phyloP scores from a whole-genome alignment of 2,329 filamentous ascomycete genomes.

The Neopestalotiopsis sp. region DNA sequence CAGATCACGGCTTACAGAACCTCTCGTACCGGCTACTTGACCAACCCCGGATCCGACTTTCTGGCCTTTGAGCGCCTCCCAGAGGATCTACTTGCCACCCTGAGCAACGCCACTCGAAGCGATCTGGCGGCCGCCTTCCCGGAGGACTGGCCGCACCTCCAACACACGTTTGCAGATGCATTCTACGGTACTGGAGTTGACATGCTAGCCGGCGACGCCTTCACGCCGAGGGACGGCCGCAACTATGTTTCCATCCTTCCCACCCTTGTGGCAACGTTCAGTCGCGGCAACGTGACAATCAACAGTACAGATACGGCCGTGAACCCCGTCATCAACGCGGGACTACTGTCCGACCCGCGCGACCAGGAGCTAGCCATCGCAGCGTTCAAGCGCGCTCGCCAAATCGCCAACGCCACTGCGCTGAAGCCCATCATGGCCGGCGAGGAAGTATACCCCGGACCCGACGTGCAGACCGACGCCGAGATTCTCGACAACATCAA shows the following conservation, averaged over 20 bases:
- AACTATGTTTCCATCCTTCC: constrained; percentile 35
- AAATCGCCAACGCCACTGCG: constrained; percentile 64
- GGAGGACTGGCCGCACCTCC: constrained; percentile 18
- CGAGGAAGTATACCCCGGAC: constrained; percentile 42
- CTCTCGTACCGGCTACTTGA: background rate
- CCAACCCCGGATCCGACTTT: constrained; percentile 43
- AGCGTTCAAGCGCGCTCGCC: constrained; percentile 65
- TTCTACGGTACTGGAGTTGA: background rate
- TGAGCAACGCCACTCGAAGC: constrained; percentile 44
- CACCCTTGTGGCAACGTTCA: constrained; percentile 41
- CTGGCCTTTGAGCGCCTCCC: constrained; percentile 39
- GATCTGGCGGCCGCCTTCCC: constrained; percentile 56
- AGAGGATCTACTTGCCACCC: constrained; percentile 21
- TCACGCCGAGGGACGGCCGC: constrained; percentile 29
- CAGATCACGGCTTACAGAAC: background rate
- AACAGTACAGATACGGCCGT: constrained; percentile 49
- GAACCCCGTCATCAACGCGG: constrained; percentile 36
- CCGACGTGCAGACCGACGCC: constrained; percentile 42
- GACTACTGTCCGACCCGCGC: constrained; percentile 32
- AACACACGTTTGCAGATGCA: background rate
- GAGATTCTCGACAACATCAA: constrained; percentile 44
- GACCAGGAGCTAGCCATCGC: constrained; percentile 71
- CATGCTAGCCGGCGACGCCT: background rate
- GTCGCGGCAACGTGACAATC: constrained; percentile 65
- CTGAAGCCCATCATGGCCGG: constrained; percentile 53